Base-by-base conservation (phyloP, 495 filamentous ascomycete genomes). In the Immersiella caudata region DNA sequence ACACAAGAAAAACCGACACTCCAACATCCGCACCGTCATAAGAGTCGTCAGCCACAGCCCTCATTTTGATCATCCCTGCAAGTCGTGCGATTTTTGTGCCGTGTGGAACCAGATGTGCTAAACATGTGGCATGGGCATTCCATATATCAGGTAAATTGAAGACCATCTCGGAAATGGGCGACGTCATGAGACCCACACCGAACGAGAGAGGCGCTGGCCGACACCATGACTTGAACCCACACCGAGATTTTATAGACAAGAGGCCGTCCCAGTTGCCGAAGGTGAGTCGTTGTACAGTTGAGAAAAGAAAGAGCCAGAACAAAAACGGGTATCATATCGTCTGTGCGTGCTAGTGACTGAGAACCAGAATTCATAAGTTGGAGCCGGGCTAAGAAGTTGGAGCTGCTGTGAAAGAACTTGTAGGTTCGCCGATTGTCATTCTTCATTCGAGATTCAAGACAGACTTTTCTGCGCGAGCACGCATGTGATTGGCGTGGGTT, bases 401-500 rank as follows among this genome's bases (percentile, higher is more conserved):
- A 46, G 40, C 40, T 2, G 52, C 52, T 22, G 24, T 24, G 11
- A 2, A 2, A 6, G 52, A 20, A n/a, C 14, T 8, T 55, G 52
- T n/a, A 22, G 26, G 35, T 49, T 52, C 33, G 46, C 25, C 62
- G 51, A 20, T 21, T 6, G 1, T 36, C 21, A 12, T 6, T 21
- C 9, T 62, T 69, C 52, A 75, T 18, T 71, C 68, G 51, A 62
- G 46, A 20, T 64, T 58, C 63, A 63, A 35, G 64, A 89, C 77
- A 1, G 90, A 92, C 68, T 85, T 84, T 72, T 91, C 88, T 14
- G 89, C 86, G 72, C 89, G 86, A 49, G 84, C 84, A 67, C 81
- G 80, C 86, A 96, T 91, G 68, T 93, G 91, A 62, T 87, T 85
- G 1, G 94, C 93, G 74, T 98, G 94, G 26, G 87, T 86, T 73